Conservation (phyloP, 129 eudicot species). For the Escallonia herrerae region DNA sequence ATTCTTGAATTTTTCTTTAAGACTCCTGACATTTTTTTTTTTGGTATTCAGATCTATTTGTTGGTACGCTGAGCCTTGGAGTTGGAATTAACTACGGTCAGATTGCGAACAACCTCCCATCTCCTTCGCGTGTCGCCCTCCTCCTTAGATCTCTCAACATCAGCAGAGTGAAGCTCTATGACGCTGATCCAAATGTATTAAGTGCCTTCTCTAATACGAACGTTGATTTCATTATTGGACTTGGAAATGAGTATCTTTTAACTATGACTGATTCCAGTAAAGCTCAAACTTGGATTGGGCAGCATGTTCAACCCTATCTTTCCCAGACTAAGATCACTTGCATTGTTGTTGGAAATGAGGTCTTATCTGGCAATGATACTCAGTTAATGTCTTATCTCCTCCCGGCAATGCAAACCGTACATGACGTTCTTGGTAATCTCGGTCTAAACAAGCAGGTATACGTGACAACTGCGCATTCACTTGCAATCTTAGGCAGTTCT, state of each 20-base stretch:
- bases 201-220: slow-evolving; percentile 61
- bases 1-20: too few relatives aligned
- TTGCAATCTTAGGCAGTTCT: slow-evolving; percentile 52
- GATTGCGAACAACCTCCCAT: slow-evolving; percentile 76
- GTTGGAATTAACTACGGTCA: slow-evolving; percentile 90
- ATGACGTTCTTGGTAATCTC: slow-evolving; percentile 53
- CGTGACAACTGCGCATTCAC: slow-evolving; percentile 82
- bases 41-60: slow-evolving; percentile 27
- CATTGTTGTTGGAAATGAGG: slow-evolving; percentile 80
- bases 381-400: slow-evolving; percentile 44
- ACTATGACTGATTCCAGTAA: slow-evolving; percentile 51
- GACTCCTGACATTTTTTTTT: background rate
- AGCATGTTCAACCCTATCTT: slow-evolving; percentile 66
- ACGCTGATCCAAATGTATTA: slow-evolving; percentile 76
- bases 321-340: slow-evolving; percentile 67
- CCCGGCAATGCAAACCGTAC: slow-evolving; percentile 76
- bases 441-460: slow-evolving; percentile 53
- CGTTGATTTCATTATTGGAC: slow-evolving; percentile 65
- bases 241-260: slow-evolving; percentile 66
- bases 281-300: slow-evolving; percentile 83
- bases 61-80: slow-evolving; percentile 45
- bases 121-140: slow-evolving; percentile 55
- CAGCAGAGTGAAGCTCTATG: slow-evolving; percentile 70
- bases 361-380: slow-evolving; percentile 39
- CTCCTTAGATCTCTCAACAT: slow-evolving; percentile 66